Base-by-base conservation (phyloP, 345 rosid genomes). In the Lepidium africanum region DNA sequence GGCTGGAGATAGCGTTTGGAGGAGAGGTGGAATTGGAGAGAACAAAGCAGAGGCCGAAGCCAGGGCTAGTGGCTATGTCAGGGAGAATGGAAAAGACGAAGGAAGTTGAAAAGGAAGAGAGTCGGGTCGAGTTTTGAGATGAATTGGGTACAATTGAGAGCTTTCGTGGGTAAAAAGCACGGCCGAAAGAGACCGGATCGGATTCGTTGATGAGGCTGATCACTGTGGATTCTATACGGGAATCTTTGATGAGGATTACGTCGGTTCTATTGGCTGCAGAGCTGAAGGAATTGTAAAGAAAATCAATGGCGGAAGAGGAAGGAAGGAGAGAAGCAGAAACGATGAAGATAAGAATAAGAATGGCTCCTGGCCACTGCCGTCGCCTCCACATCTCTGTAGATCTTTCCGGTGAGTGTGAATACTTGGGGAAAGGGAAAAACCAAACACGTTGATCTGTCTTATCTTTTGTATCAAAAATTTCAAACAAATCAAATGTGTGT, bases 1-100 rank as follows among this genome's bases (percentile, higher is more conserved):
- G 96, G 73, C 96, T 46, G 3, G 89, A 80, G 6, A 92, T 6
- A 3, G 95, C 88, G 0, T 73, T 83, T 0, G 96, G 91, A 2
- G 96, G 96, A 17, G 87, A 80, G 0, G 94, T 86, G 66, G 83
- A 82, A 45, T 89, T 87, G 58, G 89, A 82, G 77, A 92, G 92
- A 67, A 85, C 90, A 75, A 92, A 87, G 43, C 87, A 83, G 67
- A 92, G 91, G 77, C 94, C 98, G 27, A 89, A 87, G 5, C 95
- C 94, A 0, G 98, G 96, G 19, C 86, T 86, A 5, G 91, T 70
- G 21, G 89, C 69, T 52, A 89, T 70, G 21, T 81, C 72, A 4
- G 81, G 84, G 47, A 76, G 68, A 36, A 78, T 36, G 4, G 84
- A 81, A 80, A 81, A 78, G 69, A 81, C 59, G 49, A 81, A 81